Evolutionary conservation across 228 moss, liverwort and hornwort genomes (phyloP), one percentile per base, ranked within the genome.

Genomic region (Sphagnum fallax): DNA sequence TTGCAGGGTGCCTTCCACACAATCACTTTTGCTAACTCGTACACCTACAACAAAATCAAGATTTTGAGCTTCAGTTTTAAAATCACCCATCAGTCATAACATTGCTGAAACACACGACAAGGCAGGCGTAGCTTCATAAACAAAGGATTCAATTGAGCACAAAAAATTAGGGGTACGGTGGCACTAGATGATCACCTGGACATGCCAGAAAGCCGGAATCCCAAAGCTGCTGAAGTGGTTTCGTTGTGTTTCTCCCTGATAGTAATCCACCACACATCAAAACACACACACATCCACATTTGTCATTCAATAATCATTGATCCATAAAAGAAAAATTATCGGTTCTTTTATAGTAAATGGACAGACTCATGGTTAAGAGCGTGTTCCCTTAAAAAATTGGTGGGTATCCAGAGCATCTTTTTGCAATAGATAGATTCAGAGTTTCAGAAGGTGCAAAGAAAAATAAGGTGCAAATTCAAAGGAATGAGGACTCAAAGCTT

Each of bases 141-240:
- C 3, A 55, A 32, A 32, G 32, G 32, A 32, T 32, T 2, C 32
- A 7, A 64, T 64, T 64, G 15, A 8, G 10, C 7, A 7, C 9
- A 8, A 16, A 48, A 64, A 64, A 8, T 16, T 16, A 48, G 47
- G 10, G 32, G 2, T 32, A 32, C 0, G 9, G 10, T 64, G 16
- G 9, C 1, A 9, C 8, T 8, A 8, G 50, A 50, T 48, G 57
- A 48, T 10, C 5, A 47, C 85, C 80, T 92, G 32, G 90, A 92
- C 94, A 94, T 89, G 73, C 98, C 98, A 15, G 94, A 92, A 48
- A 98, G 53, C 49, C 98, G 88, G 53, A 90, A 87, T 66, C 98
- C 98, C 48, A 98, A 73, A 68, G 90, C 87, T 77, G 68, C 92
- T 61, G 94, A 84, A 58, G 98, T 94, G 48, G 92, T 89, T 73